These are phyloP conservation scores for Colletotrichum cereale DNA, from an alignment of 2,329 filamentous ascomycete species.

Conservation along the genomic window DNA sequence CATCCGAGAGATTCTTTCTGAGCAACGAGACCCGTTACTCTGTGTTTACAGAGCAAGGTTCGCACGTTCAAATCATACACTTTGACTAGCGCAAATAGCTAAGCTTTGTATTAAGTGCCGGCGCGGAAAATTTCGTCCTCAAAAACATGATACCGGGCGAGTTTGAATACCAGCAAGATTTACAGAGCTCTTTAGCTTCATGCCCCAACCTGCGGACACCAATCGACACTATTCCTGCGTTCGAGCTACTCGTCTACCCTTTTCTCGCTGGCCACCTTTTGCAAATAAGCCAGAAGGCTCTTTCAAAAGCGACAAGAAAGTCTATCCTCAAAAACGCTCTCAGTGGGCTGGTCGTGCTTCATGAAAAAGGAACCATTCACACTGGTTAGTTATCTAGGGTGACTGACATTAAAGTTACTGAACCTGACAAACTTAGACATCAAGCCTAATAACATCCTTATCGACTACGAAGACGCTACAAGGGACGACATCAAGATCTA, in stretches of 20 bases:
- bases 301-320: background rate
- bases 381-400: background rate
- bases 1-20: no score
- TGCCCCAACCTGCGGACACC: background rate
- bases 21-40: no score
- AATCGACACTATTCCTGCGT: background rate
- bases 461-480: background rate
- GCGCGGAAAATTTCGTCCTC: background rate
- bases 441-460: constrained; percentile 2
- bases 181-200: background rate
- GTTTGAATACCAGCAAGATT: background rate
- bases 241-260: background rate
- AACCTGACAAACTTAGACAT: background rate
- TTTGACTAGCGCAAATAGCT: no score
- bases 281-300: background rate
- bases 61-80: no score
- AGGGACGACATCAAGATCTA: background rate
- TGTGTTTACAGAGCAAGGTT: no score
- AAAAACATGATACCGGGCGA: constrained; percentile 3
- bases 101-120: background rate
- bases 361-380: background rate
- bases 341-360: background rate
- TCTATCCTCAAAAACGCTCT: background rate
- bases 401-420: background rate
- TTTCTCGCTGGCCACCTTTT: constrained; percentile 1